phyloP scores from a whole-genome alignment of 129 eudicot species.

The Oenanthe sinensis region DNA sequence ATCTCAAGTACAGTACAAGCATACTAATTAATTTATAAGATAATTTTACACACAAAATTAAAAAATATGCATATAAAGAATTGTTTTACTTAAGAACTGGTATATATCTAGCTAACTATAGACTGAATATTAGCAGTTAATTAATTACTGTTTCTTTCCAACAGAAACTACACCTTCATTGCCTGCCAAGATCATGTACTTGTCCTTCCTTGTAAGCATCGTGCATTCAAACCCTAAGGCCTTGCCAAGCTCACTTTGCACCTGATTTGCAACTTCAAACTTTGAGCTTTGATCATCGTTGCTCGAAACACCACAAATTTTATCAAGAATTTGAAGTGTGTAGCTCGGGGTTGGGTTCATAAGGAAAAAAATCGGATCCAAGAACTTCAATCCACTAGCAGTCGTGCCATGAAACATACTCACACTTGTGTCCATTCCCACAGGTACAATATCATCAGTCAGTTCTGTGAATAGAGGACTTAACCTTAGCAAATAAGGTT shows the following conservation, averaged over 20 bases:
- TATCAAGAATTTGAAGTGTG: constrained; percentile 31
- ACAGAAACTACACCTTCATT: constrained; percentile 43
- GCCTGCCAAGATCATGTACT: constrained; percentile 59
- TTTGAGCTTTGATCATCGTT: constrained; percentile 18
- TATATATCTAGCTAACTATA: background rate
- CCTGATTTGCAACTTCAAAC: constrained; percentile 47
- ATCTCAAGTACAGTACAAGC: too few relatives aligned
- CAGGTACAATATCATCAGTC: constrained; percentile 52
- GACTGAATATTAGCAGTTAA: background rate
- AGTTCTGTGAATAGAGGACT: constrained; percentile 68
- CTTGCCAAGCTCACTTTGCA: constrained; percentile 53
- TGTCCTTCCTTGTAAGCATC: constrained; percentile 51
- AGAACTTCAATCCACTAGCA: constrained; percentile 51
- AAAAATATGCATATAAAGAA: background rate
- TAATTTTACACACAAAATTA: too few relatives aligned
- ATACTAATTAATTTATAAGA: too few relatives aligned
- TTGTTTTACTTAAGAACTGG: background rate
- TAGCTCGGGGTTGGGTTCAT: constrained; percentile 64
- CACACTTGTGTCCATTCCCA: constrained; percentile 46
- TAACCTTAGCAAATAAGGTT: constrained; percentile 56
- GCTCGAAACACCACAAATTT: constrained; percentile 22
- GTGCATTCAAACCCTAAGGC: constrained; percentile 49
- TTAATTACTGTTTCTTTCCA: constrained; percentile 9
- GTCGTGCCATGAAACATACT: constrained; percentile 77
- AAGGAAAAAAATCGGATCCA: constrained; percentile 58